Conservation (phyloP, 2,329 filamentous ascomycete species). For the Pseudogymnoascus sp. region DNA sequence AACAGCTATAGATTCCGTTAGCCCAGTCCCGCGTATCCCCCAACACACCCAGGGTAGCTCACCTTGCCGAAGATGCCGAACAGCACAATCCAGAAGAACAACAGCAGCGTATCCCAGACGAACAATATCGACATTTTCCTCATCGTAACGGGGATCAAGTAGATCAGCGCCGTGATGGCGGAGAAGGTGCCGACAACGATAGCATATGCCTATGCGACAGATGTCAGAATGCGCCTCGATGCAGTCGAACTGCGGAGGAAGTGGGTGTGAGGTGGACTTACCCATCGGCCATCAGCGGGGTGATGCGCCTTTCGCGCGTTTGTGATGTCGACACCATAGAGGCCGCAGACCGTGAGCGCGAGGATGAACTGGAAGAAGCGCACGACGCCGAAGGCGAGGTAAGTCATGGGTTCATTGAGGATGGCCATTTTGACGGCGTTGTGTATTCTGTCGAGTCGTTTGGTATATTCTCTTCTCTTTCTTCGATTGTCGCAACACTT, state of each 20-base stretch:
- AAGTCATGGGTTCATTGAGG: constrained; percentile 30
- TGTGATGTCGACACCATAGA: constrained; percentile 65
- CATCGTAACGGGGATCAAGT: constrained; percentile 53
- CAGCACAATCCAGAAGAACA: constrained; percentile 69
- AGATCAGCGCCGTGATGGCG: constrained; percentile 55
- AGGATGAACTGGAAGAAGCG: constrained; percentile 71
- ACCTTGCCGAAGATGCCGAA: constrained; percentile 75
- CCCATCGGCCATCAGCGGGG: constrained; percentile 60
- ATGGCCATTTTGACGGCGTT: neutral
- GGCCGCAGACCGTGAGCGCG: constrained; percentile 65
- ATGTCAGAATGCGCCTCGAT: neutral
- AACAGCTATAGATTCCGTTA: constrained; percentile 44
- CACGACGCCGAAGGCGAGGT: constrained; percentile 50
- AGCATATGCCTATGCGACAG: constrained; percentile 52
- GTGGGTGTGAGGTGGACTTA: constrained; percentile 31
- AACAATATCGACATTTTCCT: constrained; percentile 44
- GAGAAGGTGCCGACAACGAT: constrained; percentile 59
- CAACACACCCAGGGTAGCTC: constrained; percentile 8
- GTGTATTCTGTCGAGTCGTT: neutral
- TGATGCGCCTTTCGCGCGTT: constrained; percentile 40
- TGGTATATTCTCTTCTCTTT: neutral
- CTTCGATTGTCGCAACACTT: neutral
- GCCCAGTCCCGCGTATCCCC: neutral
- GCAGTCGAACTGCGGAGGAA: neutral
- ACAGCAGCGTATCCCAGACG: constrained; percentile 62